Evolutionary conservation across 2,329 filamentous ascomycete genomes (phyloP), one percentile per base, ranked within the genome.

Genomic region (Aspergillus eucalypticola): DNA sequence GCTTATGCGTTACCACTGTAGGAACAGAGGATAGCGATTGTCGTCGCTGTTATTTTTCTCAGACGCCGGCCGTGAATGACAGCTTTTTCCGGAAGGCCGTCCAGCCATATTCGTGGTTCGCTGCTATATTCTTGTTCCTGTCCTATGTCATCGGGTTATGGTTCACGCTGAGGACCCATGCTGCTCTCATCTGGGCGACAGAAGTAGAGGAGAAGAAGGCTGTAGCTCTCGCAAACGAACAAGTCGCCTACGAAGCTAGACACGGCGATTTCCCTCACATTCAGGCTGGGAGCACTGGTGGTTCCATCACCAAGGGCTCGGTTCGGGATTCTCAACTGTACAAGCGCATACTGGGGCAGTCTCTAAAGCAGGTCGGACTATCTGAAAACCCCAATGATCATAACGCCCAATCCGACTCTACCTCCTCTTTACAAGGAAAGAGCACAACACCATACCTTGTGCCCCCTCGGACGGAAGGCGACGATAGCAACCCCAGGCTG

Each of bases 101-200:
- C 8, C 88, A 91, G 49, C 95, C 95, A 1, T 99, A 96, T 76
- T 96, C 91, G 70, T 97, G 93, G 82, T 86, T 96, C 71, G 90
- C 92, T 4, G 92, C 95, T 0, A 78, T 88, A 3, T 84, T 96
- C 71, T 82, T 99, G 13, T 98, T 99, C 78, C 80, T 96, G 27
- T 96, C 93, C 1, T 99, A 99, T 73, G 82, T 95, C 38, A 95
- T 98, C 61, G 95, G 95, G 23, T 82, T 99, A 13, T 91, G 95
- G 83, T 99, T 99, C 76, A 99, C 95, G 0, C 84, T 99, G 19
- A 86, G 95, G 64, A 99, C 95, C 0, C 95, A 99, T 73, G 95
- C 95, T 3, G 93, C 96, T 4, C 90, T 97, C 49, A 99, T 99
- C 66, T 99, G 95, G 95, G 95, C 92, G 69, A 89, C 85, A 8